Conservation (phyloP, 106 monocot species). For the Phalaenopsis aphrodite region DNA sequence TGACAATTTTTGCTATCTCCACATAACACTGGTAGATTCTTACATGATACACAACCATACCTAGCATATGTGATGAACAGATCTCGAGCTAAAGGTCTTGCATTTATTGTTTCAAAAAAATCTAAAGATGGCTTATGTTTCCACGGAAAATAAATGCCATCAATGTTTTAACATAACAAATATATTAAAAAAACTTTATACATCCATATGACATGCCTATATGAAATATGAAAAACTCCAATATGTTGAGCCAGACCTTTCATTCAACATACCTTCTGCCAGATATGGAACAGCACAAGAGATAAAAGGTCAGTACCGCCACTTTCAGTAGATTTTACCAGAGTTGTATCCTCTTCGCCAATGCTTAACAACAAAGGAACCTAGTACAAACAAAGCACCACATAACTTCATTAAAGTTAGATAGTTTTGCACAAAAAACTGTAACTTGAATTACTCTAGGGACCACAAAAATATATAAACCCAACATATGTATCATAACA, state of each 20-base stretch:
- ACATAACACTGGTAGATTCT: not conserved
- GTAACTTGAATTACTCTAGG: not conserved
- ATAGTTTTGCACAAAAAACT: not conserved
- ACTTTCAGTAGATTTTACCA: conserved; percentile 85
- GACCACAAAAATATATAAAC: not conserved
- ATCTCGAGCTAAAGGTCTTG: conserved; percentile 87
- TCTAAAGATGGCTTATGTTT: conserved; percentile 61
- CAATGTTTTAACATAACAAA: not conserved
- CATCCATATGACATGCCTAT: not conserved
- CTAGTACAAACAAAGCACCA: conserved; percentile 31
- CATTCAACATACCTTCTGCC: conserved; percentile 62
- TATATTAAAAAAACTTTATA: not conserved
- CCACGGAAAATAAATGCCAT: conserved; percentile 3
- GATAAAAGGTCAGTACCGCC: conserved; percentile 96
- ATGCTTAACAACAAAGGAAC: conserved; percentile 92
- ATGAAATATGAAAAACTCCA: not conserved
- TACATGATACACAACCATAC: conserved; percentile 21
- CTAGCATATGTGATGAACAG: conserved; percentile 85
- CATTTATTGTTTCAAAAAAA: conserved; percentile 81
- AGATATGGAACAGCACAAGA: conserved; percentile 92
- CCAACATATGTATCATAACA: not conserved
- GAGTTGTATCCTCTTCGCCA: conserved; percentile 74
- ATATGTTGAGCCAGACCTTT: not conserved
- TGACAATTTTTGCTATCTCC: not conserved
- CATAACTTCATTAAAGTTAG: not conserved